Evolutionary conservation across 2,329 filamentous ascomycete genomes (phyloP).

Genomic region (Colletotrichum falcatum): DNA sequence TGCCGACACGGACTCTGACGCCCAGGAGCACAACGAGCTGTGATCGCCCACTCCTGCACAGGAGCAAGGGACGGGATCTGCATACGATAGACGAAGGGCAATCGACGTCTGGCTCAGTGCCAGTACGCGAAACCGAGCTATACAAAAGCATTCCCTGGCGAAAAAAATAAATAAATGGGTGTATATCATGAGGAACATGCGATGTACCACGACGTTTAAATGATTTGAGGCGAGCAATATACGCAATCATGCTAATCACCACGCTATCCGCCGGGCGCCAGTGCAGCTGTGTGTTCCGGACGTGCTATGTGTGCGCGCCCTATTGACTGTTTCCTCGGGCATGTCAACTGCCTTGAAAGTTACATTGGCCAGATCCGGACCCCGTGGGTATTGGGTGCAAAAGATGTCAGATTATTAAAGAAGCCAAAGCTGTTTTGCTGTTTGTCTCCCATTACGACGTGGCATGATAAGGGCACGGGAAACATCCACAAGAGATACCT

Average conservation of each 20-base stretch:
- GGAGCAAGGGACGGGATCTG: not conserved
- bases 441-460: not conserved
- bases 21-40: slow-evolving; percentile 71
- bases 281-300: too few species aligned
- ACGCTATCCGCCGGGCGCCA: not conserved
- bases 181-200: slow-evolving; percentile 24
- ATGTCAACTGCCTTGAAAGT: not conserved
- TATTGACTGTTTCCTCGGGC: not conserved
- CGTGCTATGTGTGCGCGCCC: not conserved
- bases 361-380: not conserved
- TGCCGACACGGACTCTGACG: slow-evolving; percentile 64
- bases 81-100: slow-evolving; percentile 11
- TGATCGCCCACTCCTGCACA: slow-evolving; percentile 47
- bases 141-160: slow-evolving; percentile 18
- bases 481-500: not conserved
- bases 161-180: too few species aligned
- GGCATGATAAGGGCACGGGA: not conserved
- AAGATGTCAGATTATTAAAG: not conserved
- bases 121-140: not conserved
- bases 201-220: slow-evolving; percentile 26
- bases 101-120: not conserved
- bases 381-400: not conserved
- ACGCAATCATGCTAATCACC: not conserved
- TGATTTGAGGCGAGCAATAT: slow-evolving; percentile 30
- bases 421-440: not conserved